Evolutionary conservation across 2,329 filamentous ascomycete species (phyloP), one percentile per base, ranked within the genome.

Genomic region (Paracoccidioides brasiliensis): DNA sequence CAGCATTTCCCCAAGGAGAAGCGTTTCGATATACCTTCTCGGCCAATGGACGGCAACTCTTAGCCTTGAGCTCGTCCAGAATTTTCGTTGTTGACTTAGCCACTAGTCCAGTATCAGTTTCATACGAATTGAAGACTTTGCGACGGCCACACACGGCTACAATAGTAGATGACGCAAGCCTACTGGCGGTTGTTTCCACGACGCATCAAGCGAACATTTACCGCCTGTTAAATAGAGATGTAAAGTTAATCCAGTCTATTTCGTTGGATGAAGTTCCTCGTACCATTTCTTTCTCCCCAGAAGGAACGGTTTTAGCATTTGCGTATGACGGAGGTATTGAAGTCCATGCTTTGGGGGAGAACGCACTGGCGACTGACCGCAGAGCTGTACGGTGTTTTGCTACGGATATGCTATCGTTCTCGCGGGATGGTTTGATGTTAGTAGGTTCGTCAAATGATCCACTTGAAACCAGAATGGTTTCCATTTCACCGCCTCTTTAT

Each of bases 311-410:
- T 12, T 72, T 95, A 48, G 90, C 90, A 30, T 85, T 88, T 14
- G 89, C 89, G 6, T 94, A 90, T 69, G 83, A 89, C 64, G 86
- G 87, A 55, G 88, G 87, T n/a, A 90, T 95, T 59, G 90, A 95
- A 68, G 86, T 95, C 0, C 83, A 87, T 33, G 86, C 88, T 4
- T 74, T 95, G 42, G 81, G 80, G 50, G 76, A 83, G 2, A 80
- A 77, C 54, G 82, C 81, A 32, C 64, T 84, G 33, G 70, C 80
- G 10, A 86, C 81, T 0, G 85, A 90, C 61, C 79, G 85, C 63
- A 78, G 88, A 61, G 81, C 86, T 9, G 86, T 91, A 56, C 88
- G 90, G 64, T 91, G 87, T 64, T 83, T 87, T 64, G 80, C 79
- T 1, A 85, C 90, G 4, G 87, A 91, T 65, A 76, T 81, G 2